Conservation (phyloP, 345 rosid species). For the Linum usitatissimum region DNA sequence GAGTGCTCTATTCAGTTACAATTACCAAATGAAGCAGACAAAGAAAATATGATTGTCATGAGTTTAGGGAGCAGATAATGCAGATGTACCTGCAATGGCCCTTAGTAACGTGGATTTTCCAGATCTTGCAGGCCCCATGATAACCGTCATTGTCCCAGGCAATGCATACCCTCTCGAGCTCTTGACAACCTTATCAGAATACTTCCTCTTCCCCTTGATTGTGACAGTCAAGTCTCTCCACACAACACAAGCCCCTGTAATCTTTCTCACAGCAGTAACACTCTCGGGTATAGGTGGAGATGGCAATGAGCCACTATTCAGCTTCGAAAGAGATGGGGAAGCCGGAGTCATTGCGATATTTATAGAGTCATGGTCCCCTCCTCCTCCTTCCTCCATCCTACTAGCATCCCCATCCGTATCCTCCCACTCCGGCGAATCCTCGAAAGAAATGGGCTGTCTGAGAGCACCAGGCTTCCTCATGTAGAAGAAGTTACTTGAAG, state of each 20-base stretch:
- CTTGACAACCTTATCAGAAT: slow-evolving; percentile 86
- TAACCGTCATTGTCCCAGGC: slow-evolving; percentile 95
- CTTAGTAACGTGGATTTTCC: slow-evolving; percentile 89
- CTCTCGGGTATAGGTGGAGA: slow-evolving; percentile 66
- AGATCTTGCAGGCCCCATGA: slow-evolving; percentile 98
- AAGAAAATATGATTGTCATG: neutral
- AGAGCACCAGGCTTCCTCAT: slow-evolving; percentile 85
- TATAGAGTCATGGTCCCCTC: slow-evolving; percentile 54
- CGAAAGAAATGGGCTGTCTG: slow-evolving; percentile 89
- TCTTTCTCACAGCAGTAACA: slow-evolving; percentile 47
- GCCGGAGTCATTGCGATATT: slow-evolving; percentile 56
- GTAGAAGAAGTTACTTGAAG: slow-evolving; percentile 90
- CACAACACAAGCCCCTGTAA: slow-evolving; percentile 78
- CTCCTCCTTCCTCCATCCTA: slow-evolving; percentile 42
- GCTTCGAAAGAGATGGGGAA: slow-evolving; percentile 80
- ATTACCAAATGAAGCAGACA: neutral
- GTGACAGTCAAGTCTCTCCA: slow-evolving; percentile 97
- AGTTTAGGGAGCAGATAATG: slow-evolving; percentile 3
- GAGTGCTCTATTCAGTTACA: slow-evolving; percentile 11
- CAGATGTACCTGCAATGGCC: slow-evolving; percentile 73
- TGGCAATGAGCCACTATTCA: slow-evolving; percentile 76
- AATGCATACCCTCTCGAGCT: slow-evolving; percentile 91
- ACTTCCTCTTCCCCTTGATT: slow-evolving; percentile 73
- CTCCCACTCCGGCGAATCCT: slow-evolving; percentile 99
- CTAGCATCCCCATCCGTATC: slow-evolving; percentile 71